phyloP scores from a whole-genome alignment of 2,329 filamentous ascomycete genomes.

The Diplodia sapinea region DNA sequence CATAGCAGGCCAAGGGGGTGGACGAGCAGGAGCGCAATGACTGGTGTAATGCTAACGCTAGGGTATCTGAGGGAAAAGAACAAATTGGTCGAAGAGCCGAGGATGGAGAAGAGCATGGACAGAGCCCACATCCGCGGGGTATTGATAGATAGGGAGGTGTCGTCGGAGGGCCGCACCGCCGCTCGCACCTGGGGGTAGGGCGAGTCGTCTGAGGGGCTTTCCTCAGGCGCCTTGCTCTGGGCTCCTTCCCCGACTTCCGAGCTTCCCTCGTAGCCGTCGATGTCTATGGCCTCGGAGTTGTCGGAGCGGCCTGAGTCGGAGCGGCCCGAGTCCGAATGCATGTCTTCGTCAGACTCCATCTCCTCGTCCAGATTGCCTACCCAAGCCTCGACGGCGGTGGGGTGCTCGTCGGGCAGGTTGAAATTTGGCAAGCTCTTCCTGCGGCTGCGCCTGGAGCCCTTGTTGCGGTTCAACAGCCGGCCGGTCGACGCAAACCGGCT shows the following conservation, averaged over 20 bases:
- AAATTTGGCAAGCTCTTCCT: conserved; percentile 22
- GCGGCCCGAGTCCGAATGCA: conserved; percentile 3
- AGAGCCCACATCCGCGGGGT: conserved; percentile 87
- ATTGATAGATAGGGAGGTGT: conserved; percentile 79
- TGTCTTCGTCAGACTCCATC: conserved; percentile 17
- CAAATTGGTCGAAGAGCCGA: conserved; percentile 82
- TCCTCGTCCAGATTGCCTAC: conserved; percentile 24
- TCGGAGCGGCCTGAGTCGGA: conserved; percentile 21
- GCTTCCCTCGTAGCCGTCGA: conserved; percentile 45
- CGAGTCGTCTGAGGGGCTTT: conserved; percentile 69
- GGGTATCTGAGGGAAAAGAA: conserved; percentile 92
- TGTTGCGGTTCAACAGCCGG: conserved; percentile 11
- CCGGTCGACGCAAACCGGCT: conserved; percentile 21
- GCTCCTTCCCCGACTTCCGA: background rate
- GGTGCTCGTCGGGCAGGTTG: conserved; percentile 21
- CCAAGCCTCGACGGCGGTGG: conserved; percentile 26
- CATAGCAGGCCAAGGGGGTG: conserved; percentile 82
- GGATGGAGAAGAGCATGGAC: conserved; percentile 78
- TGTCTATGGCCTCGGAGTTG: conserved; percentile 36
- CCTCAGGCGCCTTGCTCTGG: conserved; percentile 45
- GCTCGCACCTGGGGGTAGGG: conserved; percentile 80
- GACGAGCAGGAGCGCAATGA: conserved; percentile 83
- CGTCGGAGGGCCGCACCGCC: conserved; percentile 76
- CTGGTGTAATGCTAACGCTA: conserved; percentile 85
- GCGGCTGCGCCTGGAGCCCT: conserved; percentile 26